A percentile compares a stretch with the other conserved stretches of the same genome.
These are phyloP conservation scores for Aspergillus sergii DNA, from an alignment of 2,329 filamentous ascomycete genomes.

Conservation along the genomic window DNA sequence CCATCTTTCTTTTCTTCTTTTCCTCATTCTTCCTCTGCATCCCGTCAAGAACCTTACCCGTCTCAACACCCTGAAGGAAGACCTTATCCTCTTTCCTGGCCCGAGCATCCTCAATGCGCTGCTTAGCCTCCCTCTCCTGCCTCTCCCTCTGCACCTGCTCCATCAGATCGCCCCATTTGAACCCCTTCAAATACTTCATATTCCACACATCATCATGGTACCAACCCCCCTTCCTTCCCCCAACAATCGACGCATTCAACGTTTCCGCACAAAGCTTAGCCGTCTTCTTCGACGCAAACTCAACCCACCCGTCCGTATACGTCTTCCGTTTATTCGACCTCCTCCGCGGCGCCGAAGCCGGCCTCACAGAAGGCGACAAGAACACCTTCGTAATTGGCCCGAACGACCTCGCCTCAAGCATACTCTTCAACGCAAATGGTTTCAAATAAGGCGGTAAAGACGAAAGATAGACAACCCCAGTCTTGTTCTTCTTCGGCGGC, in stretches of 20 bases:
- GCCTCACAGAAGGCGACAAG: slow-evolving; percentile 40
- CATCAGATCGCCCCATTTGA: slow-evolving; percentile 49
- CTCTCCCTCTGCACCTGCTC: slow-evolving; percentile 48
- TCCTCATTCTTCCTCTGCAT: slow-evolving; percentile 49
- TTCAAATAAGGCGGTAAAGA: slow-evolving; percentile 52
- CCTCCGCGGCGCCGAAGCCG: slow-evolving; percentile 22
- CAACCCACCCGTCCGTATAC: slow-evolving; percentile 51
- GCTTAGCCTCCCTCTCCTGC: slow-evolving; percentile 43
- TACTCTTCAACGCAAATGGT: slow-evolving; percentile 47
- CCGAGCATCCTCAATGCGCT: slow-evolving; percentile 45
- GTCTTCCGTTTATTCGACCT: slow-evolving; percentile 46
- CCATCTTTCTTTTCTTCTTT: slow-evolving; percentile 34
- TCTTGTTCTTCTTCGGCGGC: slow-evolving; percentile 35
- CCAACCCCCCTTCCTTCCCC: slow-evolving; percentile 48
- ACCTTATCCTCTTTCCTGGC: slow-evolving; percentile 48
- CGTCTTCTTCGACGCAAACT: slow-evolving; percentile 48
- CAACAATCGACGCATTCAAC: slow-evolving; percentile 47
- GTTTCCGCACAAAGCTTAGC: slow-evolving; percentile 50
- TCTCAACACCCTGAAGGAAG: slow-evolving; percentile 46
- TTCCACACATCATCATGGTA: slow-evolving; percentile 52
- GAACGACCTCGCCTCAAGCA: slow-evolving; percentile 46
- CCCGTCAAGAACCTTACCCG: slow-evolving; percentile 44
- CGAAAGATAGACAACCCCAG: slow-evolving; percentile 49
- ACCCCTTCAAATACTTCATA: slow-evolving; percentile 48
- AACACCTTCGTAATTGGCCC: slow-evolving; percentile 48